Evolutionary conservation across 306 rosid species (phyloP), one percentile per base, ranked within the genome.

Genomic region (Fragaria vesca): DNA sequence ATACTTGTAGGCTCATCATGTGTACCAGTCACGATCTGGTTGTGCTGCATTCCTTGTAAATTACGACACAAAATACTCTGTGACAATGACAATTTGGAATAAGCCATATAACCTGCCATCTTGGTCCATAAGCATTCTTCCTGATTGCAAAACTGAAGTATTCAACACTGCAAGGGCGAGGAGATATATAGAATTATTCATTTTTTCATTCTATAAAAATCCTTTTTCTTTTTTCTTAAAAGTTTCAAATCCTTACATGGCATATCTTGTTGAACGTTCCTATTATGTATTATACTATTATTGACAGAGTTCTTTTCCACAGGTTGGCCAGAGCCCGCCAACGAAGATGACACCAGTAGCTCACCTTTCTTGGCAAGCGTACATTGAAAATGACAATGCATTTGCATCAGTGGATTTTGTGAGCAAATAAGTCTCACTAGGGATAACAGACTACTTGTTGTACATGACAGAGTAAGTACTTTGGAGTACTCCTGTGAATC

Each of bases 51-150:
- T 96, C 85, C 96, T 93, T 36, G 89, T 94, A 79, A 96, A 93
- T 67, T 93, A 91, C 24, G 87, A 96, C 46, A 69, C 94, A 46
- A 73, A 69, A 18, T 81, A 81, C 17, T 69, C 90, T 82, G 28
- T 82, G 28, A 89, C 72, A 75, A 86, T 91, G 84, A 85, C 76
- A 76, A 93, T 91, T 75, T 90, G 91, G 78, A 85, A 87, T 66
- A 70, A 45, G 40, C 86, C 79, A 73, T 91, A 93, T 83, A 91
- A 93, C 47, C 79, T 96, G n/a, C 98, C 99, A 55, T 89, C 96
- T 68, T 93, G 99, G 98, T 96, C 97, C 69, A 63, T 96, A 78
- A 96, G 93, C 86, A 85, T 96, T 78, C 97, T 96, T n/a, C 98
- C 98, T 18, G 97, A 96, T 80, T 93, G 99, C 91, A 93, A 89